Base-by-base conservation (phyloP, 352 stramenopile species). In the Phytophthora nicotianae region DNA sequence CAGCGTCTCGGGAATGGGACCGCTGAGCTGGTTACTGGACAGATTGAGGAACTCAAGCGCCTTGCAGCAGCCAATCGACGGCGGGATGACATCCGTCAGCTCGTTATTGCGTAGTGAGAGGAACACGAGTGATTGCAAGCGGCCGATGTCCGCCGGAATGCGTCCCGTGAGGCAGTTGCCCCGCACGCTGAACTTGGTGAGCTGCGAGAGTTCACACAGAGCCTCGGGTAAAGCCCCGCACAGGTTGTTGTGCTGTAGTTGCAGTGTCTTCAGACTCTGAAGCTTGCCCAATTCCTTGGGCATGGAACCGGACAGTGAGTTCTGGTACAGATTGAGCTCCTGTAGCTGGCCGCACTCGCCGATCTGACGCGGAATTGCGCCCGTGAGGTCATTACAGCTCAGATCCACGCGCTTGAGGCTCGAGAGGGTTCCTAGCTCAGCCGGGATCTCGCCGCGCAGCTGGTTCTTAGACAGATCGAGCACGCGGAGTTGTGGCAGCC, bases 91-190 rank as follows among this genome's bases (percentile, higher is more conserved):
- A 2, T 83, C 86, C 8, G 61, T 68, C 43, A 96, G 77, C 41
- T 89, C 80, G 38, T 96, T 96, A 54, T 93, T 92, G 47, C 87
- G 80, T 40, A 96, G 57, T n/a, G 87, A 96, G 4, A 96, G 70
- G 50, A 96, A 94, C 16, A 91, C 75, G 21, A 96, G 75, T 51
- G 77, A 70, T 29, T 79, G 80, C 56, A 96, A 62, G 24, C 65
- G 70, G 9, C 87, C 87, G 65, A 96, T 88, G 38, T 81, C 71
- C 1, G 38, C 11, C 4, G 87, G 85, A 46, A 96, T 86, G 24
- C 49, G 57, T 4, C 87, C 87, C 16, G 62, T 76, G 58, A 96
- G 75, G 67, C 86, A 88, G 47, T 96, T 96, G 43, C 85, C 86
- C 2, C 87, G 83, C 40, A 92, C 50, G 53, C 74, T 94, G 24